Conservation (phyloP, 352 stramenopile genomes). For the Globisporangium viniferum region DNA sequence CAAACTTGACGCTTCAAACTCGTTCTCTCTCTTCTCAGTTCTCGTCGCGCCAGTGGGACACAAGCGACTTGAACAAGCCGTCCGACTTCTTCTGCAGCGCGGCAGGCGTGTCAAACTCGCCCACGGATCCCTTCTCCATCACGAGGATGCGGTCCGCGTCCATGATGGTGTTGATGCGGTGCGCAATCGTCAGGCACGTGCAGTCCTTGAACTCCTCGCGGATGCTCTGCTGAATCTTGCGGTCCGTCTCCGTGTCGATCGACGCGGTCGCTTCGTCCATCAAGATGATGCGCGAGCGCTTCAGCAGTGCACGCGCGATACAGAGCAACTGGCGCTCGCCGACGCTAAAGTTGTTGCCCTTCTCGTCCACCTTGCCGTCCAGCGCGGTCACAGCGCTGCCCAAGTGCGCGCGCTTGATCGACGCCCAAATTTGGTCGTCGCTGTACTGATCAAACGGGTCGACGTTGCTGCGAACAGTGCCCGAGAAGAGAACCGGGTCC, state of each 20-base stretch:
- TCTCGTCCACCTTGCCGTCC: slow-evolving; percentile 73
- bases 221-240: slow-evolving; percentile 90
- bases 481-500: slow-evolving; percentile 90
- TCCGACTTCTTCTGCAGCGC: slow-evolving; percentile 62
- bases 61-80: slow-evolving; percentile 69
- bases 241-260: slow-evolving; percentile 88
- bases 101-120: slow-evolving; percentile 92
- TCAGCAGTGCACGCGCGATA: slow-evolving; percentile 93
- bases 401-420: slow-evolving; percentile 71
- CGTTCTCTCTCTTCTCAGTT: slow-evolving; percentile 1
- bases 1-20: neutral
- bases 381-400: slow-evolving; percentile 45
- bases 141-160: slow-evolving; percentile 95
- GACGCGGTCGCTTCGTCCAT: slow-evolving; percentile 98
- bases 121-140: slow-evolving; percentile 91
- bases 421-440: slow-evolving; percentile 70
- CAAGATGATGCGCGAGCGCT: slow-evolving; percentile 91
- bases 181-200: slow-evolving; percentile 96
- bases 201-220: slow-evolving; percentile 90
- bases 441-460: slow-evolving; percentile 82
- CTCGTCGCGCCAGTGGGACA: slow-evolving; percentile 73
- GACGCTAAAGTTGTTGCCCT: slow-evolving; percentile 94
- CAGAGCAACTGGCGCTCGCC: slow-evolving; percentile 96
- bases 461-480: slow-evolving; percentile 82
- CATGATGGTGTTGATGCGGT: slow-evolving; percentile 97